Base-by-base conservation (phyloP, 148 eudicot genomes). In the Oxyria digyna region DNA sequence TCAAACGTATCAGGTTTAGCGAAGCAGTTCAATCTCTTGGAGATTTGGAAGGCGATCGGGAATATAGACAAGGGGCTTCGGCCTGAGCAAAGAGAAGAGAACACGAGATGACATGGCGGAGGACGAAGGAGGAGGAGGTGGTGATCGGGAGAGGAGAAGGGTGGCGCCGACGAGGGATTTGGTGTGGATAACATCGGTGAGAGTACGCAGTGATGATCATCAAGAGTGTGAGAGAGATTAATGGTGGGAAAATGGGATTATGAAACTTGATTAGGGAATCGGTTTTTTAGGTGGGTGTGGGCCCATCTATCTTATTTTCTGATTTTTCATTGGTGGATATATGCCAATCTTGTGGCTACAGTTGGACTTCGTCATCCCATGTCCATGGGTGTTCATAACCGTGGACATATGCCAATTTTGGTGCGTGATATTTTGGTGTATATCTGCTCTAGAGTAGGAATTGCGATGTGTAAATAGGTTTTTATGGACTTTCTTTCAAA, bases 1-100 rank as follows among this genome's bases (percentile, higher is more conserved):
- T 82, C 86, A 9, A 79, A 82, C 54, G 84, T 73, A 0, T 87
- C 73, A 4, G 91, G 74, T 67, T 79, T 78, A 13, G 77, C 71
- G 14, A 79, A 70, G 67, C 82, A 87, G 33, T 72, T 80, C 12
- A 68, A 37, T 23, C 69, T 68, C 1, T 37, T 42, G 15, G 69
- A n/a, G 37, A 68, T 6, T 26, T 72, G 76, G 31, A 75, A 72
- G 12, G 68, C 52, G 23, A 79, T 40, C 37, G 81, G 77, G 35
- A 71, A 33, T 15, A 76, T 52, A 23, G 77, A 46, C 12, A 64
- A 24, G 63, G 15, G 62, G 26, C 13, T 32, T 23, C 73, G 75
- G 68, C 55, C 64, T 63, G 63, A 69, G 74, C 26, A 71, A 69
- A 18, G 49, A 74, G 64, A 32, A 9, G 33, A 10, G 9, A 64